These are phyloP conservation scores for Magnolia changhungtana DNA, from an alignment of 164 flowering plant species.

Conservation along the genomic window DNA sequence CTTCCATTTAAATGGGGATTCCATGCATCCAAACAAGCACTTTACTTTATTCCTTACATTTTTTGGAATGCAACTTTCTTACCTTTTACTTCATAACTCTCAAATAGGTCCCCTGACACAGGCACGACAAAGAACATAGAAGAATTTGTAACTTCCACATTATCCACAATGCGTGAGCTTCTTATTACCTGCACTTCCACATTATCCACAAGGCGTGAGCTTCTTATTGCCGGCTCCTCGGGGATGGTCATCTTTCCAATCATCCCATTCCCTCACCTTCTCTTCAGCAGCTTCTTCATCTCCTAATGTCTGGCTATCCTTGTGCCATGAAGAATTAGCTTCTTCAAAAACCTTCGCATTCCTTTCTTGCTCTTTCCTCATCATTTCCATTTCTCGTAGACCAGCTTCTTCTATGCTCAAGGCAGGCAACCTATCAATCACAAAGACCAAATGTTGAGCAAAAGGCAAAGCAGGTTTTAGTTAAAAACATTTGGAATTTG, in stretches of 20 bases:
- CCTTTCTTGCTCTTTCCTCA: conserved; percentile 90
- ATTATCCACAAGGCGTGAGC: conserved; percentile 92
- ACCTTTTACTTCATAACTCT: too few species aligned
- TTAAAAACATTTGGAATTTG: background rate
- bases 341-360: conserved; percentile 63
- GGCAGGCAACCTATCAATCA: conserved; percentile 67
- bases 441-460: background rate
- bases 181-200: background rate
- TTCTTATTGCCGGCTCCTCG: conserved; percentile 97
- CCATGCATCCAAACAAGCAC: too few species aligned
- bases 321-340: conserved; percentile 89
- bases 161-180: too few species aligned
- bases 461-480: too few species aligned
- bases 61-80: too few species aligned
- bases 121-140: too few species aligned
- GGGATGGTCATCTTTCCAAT: conserved; percentile 98
- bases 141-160: too few species aligned
- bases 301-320: conserved; percentile 33
- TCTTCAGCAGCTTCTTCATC: conserved; percentile 82
- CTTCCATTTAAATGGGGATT: too few species aligned
- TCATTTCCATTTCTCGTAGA: conserved; percentile 83
- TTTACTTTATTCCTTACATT: too few species aligned
- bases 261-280: conserved; percentile 89
- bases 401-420: conserved; percentile 99
- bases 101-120: too few species aligned